These are phyloP conservation scores for Tetrahymena borealis DNA, from an alignment of 73 alveolate genomes.

Conservation along the genomic window DNA sequence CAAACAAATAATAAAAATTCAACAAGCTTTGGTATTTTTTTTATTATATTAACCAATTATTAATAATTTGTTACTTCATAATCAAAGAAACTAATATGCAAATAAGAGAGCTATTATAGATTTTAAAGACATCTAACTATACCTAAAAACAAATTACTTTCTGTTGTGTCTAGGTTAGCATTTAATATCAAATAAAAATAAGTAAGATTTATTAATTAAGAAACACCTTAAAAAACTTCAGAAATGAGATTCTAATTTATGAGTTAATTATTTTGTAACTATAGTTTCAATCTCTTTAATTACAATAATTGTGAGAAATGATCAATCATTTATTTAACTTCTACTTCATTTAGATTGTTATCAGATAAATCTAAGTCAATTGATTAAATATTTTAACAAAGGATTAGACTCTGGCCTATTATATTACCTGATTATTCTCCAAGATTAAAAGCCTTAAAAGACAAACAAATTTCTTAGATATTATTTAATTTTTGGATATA, in stretches of 20 bases:
- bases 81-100: neutral
- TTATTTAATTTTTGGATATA: too few species aligned
- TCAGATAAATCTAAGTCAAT: neutral
- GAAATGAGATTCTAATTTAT: too few species aligned
- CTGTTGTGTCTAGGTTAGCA: too few species aligned
- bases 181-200: too few species aligned
- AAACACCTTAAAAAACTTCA: too few species aligned
- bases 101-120: neutral
- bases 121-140: neutral
- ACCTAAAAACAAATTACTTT: neutral
- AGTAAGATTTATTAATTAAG: too few species aligned
- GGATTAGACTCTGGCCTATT: neutral
- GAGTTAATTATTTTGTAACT: neutral
- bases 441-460: too few species aligned
- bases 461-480: too few species aligned
- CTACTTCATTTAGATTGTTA: neutral
- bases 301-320: neutral
- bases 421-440: neutral
- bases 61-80: neutral
- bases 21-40: neutral
- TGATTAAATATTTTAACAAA: neutral
- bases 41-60: neutral
- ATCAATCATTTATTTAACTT: neutral
- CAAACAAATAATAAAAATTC: neutral
- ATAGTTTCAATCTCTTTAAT: neutral